Percentiles rank a stretch among this genome's conserved stretches.
These are phyloP conservation scores for Blastobotrys indianensis DNA, from an alignment of 1,139 yeast species.

Conservation along the genomic window DNA sequence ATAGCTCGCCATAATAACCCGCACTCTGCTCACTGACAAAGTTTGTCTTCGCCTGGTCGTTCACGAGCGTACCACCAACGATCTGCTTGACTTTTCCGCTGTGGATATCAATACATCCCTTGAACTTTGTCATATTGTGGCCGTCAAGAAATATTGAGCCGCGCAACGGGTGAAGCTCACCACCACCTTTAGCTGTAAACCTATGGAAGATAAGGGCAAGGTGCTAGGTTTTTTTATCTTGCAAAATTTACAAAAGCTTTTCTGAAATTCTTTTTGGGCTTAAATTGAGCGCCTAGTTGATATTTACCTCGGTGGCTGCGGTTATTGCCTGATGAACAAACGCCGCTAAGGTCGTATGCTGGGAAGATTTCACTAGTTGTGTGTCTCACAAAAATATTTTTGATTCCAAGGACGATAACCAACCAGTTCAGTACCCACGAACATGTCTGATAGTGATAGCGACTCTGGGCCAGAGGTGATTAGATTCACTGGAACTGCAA, in stretches of 20 bases:
- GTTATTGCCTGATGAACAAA: too few relatives aligned
- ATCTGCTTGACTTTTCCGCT: constrained; percentile 94
- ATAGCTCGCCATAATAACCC: constrained; percentile 68
- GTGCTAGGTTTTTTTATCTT: too few relatives aligned
- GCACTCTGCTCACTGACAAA: constrained; percentile 76
- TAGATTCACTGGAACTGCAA: constrained; percentile 39
- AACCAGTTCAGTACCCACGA: neutral
- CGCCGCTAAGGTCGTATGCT: too few relatives aligned
- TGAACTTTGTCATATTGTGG: constrained; percentile 66
- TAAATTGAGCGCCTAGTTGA: too few relatives aligned
- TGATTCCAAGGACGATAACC: neutral
- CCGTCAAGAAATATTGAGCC: too few relatives aligned
- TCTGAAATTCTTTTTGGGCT: too few relatives aligned
- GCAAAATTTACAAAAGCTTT: too few relatives aligned
- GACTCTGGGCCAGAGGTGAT: constrained; percentile 39
- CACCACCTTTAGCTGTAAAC: too few relatives aligned
- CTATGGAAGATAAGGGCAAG: too few relatives aligned
- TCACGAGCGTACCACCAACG: constrained; percentile 78
- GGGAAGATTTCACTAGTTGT: neutral
- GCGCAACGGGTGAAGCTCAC: too few relatives aligned
- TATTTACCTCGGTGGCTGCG: too few relatives aligned
- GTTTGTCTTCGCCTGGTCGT: constrained; percentile 51
- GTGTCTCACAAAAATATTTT: constrained; percentile 1
- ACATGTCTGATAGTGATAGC: constrained; percentile 5
- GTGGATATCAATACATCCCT: constrained; percentile 95